phyloP scores from a whole-genome alignment of 306 rosid genomes.

The Vigna nakashimae region DNA sequence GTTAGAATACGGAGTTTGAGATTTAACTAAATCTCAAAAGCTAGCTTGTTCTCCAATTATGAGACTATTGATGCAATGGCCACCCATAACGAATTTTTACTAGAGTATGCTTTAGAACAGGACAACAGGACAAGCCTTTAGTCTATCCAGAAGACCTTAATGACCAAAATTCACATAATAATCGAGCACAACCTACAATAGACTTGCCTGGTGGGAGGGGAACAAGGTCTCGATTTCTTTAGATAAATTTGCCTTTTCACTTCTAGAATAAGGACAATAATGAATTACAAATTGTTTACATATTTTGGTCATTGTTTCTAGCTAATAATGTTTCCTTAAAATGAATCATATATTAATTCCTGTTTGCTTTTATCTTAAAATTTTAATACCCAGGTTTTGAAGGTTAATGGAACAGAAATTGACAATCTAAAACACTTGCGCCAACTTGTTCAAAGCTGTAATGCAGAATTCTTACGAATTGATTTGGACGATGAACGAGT shows the following conservation, averaged over 20 bases:
- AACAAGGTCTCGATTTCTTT: too few species aligned
- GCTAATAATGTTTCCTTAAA: slow-evolving; percentile 23
- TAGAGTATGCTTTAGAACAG: too few species aligned
- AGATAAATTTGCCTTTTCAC: too few species aligned
- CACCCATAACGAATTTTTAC: not conserved
- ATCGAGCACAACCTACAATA: too few species aligned
- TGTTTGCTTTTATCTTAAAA: slow-evolving; percentile 26
- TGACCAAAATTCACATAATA: too few species aligned
- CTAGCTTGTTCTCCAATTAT: not conserved
- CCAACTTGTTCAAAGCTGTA: slow-evolving; percentile 72
- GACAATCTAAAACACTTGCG: slow-evolving; percentile 76
- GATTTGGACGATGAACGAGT: slow-evolving; percentile 93
- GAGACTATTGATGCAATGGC: too few species aligned
- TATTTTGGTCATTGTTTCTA: slow-evolving; percentile 8
- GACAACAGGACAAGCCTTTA: too few species aligned
- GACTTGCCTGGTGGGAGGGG: too few species aligned
- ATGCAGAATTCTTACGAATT: slow-evolving; percentile 65
- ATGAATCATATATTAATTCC: slow-evolving; percentile 1
- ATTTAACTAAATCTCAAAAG: not conserved
- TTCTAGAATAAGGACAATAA: too few species aligned
- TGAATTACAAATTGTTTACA: not conserved
- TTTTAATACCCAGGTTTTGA: slow-evolving; percentile 67
- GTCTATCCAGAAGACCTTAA: too few species aligned
- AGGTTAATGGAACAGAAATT: slow-evolving; percentile 77
- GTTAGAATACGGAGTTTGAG: not conserved